Conservation (phyloP, 768 basidiomycete species). For the Psilocybe tampanensis region DNA sequence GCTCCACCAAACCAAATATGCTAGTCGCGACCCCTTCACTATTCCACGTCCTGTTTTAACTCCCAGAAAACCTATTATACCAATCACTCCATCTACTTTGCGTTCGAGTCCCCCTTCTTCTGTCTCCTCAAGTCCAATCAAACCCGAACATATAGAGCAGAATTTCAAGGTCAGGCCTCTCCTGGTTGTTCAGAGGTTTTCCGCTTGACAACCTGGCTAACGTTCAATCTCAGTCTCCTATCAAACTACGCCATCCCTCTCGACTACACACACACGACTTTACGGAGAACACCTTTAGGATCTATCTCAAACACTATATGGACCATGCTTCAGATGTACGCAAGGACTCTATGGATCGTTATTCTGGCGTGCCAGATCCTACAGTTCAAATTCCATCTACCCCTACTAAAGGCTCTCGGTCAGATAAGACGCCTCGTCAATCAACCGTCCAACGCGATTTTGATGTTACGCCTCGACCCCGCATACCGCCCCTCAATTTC, state of each 20-base stretch:
- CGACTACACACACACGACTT: slow-evolving; percentile 68
- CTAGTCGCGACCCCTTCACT: slow-evolving; percentile 48
- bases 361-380: slow-evolving; percentile 5
- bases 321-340: slow-evolving; percentile 45
- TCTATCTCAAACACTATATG: slow-evolving; percentile 83
- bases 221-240: slow-evolving; percentile 30
- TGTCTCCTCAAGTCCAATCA: slow-evolving; percentile 24
- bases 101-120: slow-evolving; percentile 17
- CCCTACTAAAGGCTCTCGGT: slow-evolving; percentile 36
- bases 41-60: slow-evolving; percentile 33
- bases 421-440: slow-evolving; percentile 15
- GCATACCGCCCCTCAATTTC: slow-evolving; percentile 7
- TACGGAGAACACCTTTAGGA: slow-evolving; percentile 69
- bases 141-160: slow-evolving; percentile 8
- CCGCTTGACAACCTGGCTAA: slow-evolving; percentile 9
- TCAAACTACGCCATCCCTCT: slow-evolving; percentile 72
- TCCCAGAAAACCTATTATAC: slow-evolving; percentile 11
- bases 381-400: slow-evolving; percentile 26
- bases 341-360: slow-evolving; percentile 10
- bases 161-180: slow-evolving; percentile 10
- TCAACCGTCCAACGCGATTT: slow-evolving; percentile 12
- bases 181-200: slow-evolving; percentile 9
- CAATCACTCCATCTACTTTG: slow-evolving; percentile 11
- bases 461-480: slow-evolving; percentile 11
- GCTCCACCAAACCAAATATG: slow-evolving; percentile 58